phyloP scores from a whole-genome alignment of 2,329 filamentous ascomycete species.

The Diaporthe amygdali region DNA sequence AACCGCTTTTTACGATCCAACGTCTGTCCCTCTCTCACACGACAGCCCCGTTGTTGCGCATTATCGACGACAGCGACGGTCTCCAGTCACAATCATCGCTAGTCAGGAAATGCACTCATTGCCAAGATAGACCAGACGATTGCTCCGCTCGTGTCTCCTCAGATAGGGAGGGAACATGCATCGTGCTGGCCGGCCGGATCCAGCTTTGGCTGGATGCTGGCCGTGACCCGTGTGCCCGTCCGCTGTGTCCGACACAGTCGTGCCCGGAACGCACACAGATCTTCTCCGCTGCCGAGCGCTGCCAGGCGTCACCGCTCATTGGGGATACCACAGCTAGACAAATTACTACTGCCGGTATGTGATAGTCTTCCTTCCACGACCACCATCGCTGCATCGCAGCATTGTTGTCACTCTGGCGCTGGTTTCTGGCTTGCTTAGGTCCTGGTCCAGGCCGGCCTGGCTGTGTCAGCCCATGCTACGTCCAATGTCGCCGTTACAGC shows the following conservation, averaged over 20 bases:
- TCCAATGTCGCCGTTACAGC: slow-evolving; percentile 21
- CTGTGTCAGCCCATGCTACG: slow-evolving; percentile 9
- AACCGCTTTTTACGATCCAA: not conserved
- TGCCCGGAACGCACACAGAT: not conserved
- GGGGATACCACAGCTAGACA: not conserved
- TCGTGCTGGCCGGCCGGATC: not conserved
- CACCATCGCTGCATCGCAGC: not conserved
- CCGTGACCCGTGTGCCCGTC: not conserved
- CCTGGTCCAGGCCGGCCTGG: slow-evolving; percentile 11
- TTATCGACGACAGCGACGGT: not conserved
- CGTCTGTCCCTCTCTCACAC: not conserved
- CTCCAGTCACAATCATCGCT: not conserved
- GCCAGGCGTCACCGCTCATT: slow-evolving; percentile 19
- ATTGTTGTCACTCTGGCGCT: not conserved
- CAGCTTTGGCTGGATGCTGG: not conserved
- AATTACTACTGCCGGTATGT: not conserved
- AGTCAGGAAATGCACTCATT: slow-evolving; percentile 9
- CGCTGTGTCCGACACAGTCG: not conserved
- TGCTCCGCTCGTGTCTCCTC: not conserved
- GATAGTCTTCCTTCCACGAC: not conserved
- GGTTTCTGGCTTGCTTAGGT: not conserved
- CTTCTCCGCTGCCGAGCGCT: not conserved
- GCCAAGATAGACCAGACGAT: not conserved
- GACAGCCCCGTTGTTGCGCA: slow-evolving; percentile 6
- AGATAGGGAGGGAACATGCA: not conserved